A percentile compares a stretch with the other conserved stretches of the same genome.
Evolutionary conservation across 2,329 filamentous ascomycete species (phyloP).

Genomic region (Fusarium zealandicum): DNA sequence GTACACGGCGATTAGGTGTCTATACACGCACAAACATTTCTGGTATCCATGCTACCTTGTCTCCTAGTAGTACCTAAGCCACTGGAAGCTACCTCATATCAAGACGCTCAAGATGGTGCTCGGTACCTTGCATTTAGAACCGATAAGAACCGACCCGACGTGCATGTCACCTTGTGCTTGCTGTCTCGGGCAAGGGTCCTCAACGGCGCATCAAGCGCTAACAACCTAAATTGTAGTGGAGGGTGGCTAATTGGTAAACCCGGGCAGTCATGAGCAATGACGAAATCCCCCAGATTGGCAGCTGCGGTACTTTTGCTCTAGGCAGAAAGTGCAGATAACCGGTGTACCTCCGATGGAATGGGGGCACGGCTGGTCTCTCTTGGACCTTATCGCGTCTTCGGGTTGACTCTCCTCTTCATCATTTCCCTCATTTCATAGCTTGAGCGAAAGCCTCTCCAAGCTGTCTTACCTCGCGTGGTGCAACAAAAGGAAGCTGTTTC

Average conservation of each 20-base stretch:
- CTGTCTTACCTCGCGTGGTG: not conserved
- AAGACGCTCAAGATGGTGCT: too few relatives aligned
- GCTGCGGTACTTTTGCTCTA: slow-evolving; percentile 6
- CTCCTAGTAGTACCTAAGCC: too few relatives aligned
- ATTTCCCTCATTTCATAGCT: not conserved
- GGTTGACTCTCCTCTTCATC: not conserved
- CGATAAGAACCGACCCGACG: not conserved
- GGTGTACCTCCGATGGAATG: slow-evolving; percentile 9
- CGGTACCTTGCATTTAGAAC: not conserved
- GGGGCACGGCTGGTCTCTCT: not conserved
- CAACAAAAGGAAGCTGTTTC: not conserved
- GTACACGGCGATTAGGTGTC: too few relatives aligned
- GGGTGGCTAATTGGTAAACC: not conserved
- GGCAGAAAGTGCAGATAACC: slow-evolving; percentile 2
- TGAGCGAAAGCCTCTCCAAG: not conserved
- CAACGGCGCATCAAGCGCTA: slow-evolving; percentile 23
- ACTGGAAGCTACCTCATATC: too few relatives aligned
- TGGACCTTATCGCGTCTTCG: not conserved
- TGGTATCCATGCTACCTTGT: too few relatives aligned
- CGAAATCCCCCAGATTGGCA: slow-evolving; percentile 24
- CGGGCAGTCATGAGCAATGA: slow-evolving; percentile 23
- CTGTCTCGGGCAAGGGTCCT: not conserved
- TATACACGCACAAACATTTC: too few relatives aligned
- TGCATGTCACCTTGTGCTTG: too few relatives aligned
- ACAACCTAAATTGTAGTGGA: slow-evolving; percentile 17